Evolutionary conservation across 2,329 filamentous ascomycete species (phyloP), one percentile per base, ranked within the genome.

Genomic region (Cladophialophora exuberans): DNA sequence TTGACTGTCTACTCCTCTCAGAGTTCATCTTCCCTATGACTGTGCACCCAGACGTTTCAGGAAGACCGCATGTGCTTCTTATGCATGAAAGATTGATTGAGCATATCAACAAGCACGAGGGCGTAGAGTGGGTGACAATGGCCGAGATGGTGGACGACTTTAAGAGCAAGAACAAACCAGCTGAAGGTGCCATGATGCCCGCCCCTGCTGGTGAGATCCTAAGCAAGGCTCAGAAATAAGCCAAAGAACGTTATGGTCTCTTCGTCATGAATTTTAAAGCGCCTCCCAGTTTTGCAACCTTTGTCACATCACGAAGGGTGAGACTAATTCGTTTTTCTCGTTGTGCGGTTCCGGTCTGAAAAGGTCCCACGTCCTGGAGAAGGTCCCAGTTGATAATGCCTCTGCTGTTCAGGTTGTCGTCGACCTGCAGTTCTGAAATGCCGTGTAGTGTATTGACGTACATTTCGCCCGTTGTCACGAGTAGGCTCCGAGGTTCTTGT

Each of bases 221-320:
- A 17, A 42, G 25, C 15, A 49, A 50, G 20, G 31, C 6, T 10
- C 28, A 44, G 31, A 48, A 39, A 22, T 52, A 31, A 39, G 47
- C n/a, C n/a, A 26, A 18, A 20, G 15, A 30, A 7, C 2, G 11
- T 13, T 28, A 50, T 25, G 38, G 49, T 22, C 44, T 54, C 49
- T 58, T 63, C 38, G 36, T 57, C 48, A 64, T 60, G 44, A 64
- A 63, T 41, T 64, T 64, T 56, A 64, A 46, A 25, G 60, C 62
- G 10, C 77, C 83, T 23, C 87, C 88, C 18, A 90, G 72, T 63
- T 85, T 89, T 6, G 87, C 87, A 15, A 95, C 88, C 66, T 87
- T 89, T 62, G 93, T 74, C 35, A 97, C 93, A 74, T 97, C 92
- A 62, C 93, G 81, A 68, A 94, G 85, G 2, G 83, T 87, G 62